A percentile compares a stretch with the other conserved stretches of the same genome.
phyloP scores from a whole-genome alignment of 768 basidiomycete species.

The Phlebiopsis gigantea region DNA sequence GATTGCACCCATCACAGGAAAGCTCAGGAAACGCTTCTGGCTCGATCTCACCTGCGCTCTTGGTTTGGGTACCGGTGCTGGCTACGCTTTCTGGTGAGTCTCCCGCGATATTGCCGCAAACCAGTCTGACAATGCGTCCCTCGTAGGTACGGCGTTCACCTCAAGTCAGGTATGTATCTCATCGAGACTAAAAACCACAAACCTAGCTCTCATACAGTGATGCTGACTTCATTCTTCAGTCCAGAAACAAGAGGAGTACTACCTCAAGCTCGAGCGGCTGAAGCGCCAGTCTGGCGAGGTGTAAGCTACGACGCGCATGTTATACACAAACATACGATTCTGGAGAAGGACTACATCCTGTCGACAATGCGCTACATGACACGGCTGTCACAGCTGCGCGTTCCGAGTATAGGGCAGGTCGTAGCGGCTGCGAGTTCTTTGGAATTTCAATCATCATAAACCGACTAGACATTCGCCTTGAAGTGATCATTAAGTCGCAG shows the following conservation, averaged over 20 bases:
- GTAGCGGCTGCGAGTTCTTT: not conserved
- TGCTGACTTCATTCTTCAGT: slow-evolving; percentile 40
- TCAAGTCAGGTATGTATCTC: slow-evolving; percentile 60
- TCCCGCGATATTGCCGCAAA: not conserved
- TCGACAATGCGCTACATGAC: not conserved
- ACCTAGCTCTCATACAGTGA: not conserved
- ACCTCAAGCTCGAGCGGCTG: slow-evolving; percentile 76
- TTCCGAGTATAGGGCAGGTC: not conserved
- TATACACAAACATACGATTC: not conserved
- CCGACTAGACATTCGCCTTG: not conserved
- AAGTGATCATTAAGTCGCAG: not conserved
- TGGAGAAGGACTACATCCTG: not conserved
- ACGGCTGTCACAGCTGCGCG: not conserved
- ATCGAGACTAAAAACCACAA: not conserved
- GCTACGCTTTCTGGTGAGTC: slow-evolving; percentile 81
- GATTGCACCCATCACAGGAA: slow-evolving; percentile 89
- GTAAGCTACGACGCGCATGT: not conserved
- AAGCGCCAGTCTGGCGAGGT: slow-evolving; percentile 25
- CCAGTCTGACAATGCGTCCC: slow-evolving; percentile 23
- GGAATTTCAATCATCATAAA: not conserved
- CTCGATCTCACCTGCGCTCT: slow-evolving; percentile 72
- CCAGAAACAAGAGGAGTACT: slow-evolving; percentile 78
- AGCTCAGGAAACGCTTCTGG: slow-evolving; percentile 90
- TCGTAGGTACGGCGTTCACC: slow-evolving; percentile 70
- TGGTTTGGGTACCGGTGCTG: slow-evolving; percentile 70